phyloP scores from a whole-genome alignment of 176 grass and related monocot genomes.

The Triticum urartu region DNA sequence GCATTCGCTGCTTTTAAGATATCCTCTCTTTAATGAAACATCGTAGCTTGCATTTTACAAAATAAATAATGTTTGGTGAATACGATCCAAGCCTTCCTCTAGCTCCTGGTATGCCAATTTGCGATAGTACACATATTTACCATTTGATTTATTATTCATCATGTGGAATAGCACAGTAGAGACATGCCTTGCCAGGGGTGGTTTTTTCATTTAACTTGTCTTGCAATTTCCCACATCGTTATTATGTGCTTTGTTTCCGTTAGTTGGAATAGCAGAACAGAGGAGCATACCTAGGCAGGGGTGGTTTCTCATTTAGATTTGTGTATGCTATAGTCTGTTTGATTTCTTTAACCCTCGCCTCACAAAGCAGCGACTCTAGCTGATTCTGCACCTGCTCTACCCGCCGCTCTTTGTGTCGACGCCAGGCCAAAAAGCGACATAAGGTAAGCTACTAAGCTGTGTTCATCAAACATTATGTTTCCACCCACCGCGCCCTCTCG shows the following conservation, averaged over 20 bases:
- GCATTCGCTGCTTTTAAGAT: conserved; percentile 99
- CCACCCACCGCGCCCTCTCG: not conserved
- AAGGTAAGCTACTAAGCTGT: conserved; percentile 48
- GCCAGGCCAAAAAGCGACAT: conserved; percentile 85
- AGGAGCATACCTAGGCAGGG: not conserved
- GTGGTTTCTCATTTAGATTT: not conserved
- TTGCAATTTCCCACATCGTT: not conserved
- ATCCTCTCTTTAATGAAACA: conserved; percentile 54
- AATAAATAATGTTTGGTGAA: not conserved
- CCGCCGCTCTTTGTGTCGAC: conserved; percentile 75
- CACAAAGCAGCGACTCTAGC: conserved; percentile 82
- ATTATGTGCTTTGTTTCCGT: not conserved
- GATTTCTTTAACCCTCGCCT: conserved; percentile 46
- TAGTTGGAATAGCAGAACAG: not conserved
- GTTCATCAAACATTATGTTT: not conserved
- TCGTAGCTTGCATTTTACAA: not conserved
- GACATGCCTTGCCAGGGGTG: not conserved
- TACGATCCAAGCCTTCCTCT: not conserved
- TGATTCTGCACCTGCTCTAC: conserved; percentile 68
- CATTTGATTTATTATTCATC: not conserved
- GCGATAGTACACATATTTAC: not conserved
- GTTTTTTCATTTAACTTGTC: not conserved
- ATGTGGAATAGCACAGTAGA: not conserved
- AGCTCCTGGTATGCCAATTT: conserved; percentile 3
- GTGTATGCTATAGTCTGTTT: not conserved